Evolutionary conservation across 73 alveolate species (phyloP), one percentile per base, ranked within the genome.

Genomic region (Paramecium tetraurelia): DNA sequence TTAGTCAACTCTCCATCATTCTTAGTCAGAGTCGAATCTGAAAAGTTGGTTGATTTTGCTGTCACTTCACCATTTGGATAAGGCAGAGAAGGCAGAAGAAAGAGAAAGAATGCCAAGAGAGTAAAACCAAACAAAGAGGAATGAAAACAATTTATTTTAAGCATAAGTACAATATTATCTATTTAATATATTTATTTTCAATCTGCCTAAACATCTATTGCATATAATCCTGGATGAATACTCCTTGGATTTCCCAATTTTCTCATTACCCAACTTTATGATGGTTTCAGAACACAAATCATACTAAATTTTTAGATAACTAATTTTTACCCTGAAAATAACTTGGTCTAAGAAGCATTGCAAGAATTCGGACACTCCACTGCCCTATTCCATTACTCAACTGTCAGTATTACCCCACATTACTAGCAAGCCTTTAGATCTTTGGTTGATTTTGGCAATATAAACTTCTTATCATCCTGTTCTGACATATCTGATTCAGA

Each of bases 21-120:
- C 97, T 77, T 98, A 97, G 99, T 98, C 22, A 95, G 99, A 93
- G 97, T 97, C 58, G 97, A 96, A 94, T 95, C 98, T 63, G 99
- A 97, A 96, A 97, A 97, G 92, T 95, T 95, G 94, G 96, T 97
- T 90, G 98, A 97, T 92, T 93, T 95, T 86, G 98, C 99, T 88
- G 94, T 96, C 92, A 92, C 97, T 58, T 95, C 98, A 38, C 96
- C 96, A 93, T 76, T 94, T 92, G 96, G 96, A 93, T 93, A 96
- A 72, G 99, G 98, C 12, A 89, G 95, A 83, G 84, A 86, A 71
- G 99, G 99, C 38, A 93, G 99, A 93, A 95, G 95, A 92, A 96
- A 96, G 98, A 95, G 95, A 86, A 95, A 95, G 96, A 96, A 95
- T 92, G 89, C 97, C 86, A 92, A 85, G 63, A 95, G 86, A 87